Evolutionary conservation across 2,329 filamentous ascomycete genomes (phyloP).

Genomic region (Alternaria tenuissima): DNA sequence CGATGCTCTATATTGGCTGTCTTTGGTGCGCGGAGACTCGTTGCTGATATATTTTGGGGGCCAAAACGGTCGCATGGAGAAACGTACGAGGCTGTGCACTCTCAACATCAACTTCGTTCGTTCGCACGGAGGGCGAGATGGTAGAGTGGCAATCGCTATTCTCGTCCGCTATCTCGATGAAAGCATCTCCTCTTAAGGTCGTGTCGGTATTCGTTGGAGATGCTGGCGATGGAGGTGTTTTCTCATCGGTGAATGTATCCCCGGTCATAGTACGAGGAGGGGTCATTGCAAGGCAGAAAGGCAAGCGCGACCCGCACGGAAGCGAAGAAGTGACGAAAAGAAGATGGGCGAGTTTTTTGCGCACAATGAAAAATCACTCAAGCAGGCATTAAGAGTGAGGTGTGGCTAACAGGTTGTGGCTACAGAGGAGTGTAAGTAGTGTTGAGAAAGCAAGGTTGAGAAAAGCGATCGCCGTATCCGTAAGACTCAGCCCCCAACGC

Average conservation of each 20-base stretch:
- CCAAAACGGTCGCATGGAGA: constrained; percentile 12
- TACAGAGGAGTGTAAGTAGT: constrained; percentile 36
- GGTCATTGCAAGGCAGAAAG: constrained; percentile 29
- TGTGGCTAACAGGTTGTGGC: constrained; percentile 42
- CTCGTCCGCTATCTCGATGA: constrained; percentile 41
- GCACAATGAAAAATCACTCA: constrained; percentile 21
- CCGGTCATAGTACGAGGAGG: constrained; percentile 44
- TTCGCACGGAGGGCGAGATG: constrained; percentile 15
- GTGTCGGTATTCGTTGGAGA: constrained; percentile 42
- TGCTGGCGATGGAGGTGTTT: constrained; percentile 32
- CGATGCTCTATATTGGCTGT: background rate
- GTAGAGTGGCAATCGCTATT: constrained; percentile 21
- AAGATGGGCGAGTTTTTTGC: constrained; percentile 6
- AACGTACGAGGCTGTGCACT: constrained; percentile 47
- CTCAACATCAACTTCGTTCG: constrained; percentile 22
- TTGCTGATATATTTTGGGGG: constrained; percentile 20
- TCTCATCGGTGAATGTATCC: constrained; percentile 40
- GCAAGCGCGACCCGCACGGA: constrained; percentile 9
- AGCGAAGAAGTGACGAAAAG: constrained; percentile 15
- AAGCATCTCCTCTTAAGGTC: constrained; percentile 41
- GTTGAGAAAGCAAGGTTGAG: constrained; percentile 13
- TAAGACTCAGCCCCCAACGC: constrained; percentile 25
- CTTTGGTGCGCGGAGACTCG: background rate
- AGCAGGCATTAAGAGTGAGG: constrained; percentile 23
- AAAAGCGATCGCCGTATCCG: constrained; percentile 15